Base-by-base conservation (phyloP, 257 asterid species). In the Cinchona pubescens region DNA sequence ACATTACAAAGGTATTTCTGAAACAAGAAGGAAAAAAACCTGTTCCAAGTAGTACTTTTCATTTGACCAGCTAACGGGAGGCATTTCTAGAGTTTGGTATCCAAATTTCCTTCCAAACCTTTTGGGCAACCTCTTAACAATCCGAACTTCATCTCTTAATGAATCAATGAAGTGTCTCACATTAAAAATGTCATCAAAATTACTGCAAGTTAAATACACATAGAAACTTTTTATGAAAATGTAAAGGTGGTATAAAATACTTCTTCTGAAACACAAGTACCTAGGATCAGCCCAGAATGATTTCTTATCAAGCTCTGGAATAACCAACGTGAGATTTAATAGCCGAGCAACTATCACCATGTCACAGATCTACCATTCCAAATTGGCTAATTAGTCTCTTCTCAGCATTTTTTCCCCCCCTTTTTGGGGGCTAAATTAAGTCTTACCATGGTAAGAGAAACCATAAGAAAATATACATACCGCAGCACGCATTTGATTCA, bases 281-380 rank as follows among this genome's bases (percentile, higher is more conserved):
- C 99, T 95, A 65, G 91, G 97, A 83, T 95, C 98, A 73, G 99
- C 90, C 99, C 99, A 95, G 84, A 95, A 95, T 58, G 99, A 92
- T 79, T 90, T 82, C 88, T 92, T 95, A 75, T 95, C 99, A 62
- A 95, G 99, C 85, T 95, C 92, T 7, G 99, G 99, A 75, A 95
- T 92, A 76, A 95, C 88, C 90, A 83, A 83, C 5, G 98, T 95
- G 75, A 95, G 96, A 83, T 95, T 95, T 86, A 95, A 78, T 76
- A 91, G 90, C 68, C 96, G 96, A 59, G 98, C 99, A 79, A 95
- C 78, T 29, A 88, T 76, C 81, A 95, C 98, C 99, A 95, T 95
- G 89, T 95, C 99, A 80, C 98, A 95, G 67, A 95, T 95, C 99
- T 95, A 85, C 76, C 82, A 82, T 67, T 64, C 67, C 81, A 81